Conservation (phyloP, 441 rosid species). For the Adansonia grandidieri region DNA sequence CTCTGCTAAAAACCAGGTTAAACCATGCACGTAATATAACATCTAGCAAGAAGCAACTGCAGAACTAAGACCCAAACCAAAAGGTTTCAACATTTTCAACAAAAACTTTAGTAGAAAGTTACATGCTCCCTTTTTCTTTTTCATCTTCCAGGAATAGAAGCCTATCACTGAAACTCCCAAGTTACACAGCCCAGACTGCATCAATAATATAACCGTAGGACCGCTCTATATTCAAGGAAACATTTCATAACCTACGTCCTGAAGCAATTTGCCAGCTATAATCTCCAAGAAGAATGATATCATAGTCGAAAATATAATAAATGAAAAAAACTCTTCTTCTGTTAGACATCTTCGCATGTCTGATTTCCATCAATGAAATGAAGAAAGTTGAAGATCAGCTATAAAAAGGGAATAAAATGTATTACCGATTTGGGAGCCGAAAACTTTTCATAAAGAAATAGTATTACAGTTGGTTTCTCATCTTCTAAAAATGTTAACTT, state of each 20-base stretch:
- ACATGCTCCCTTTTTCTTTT: background rate
- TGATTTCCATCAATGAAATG: background rate
- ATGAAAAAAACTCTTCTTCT: background rate
- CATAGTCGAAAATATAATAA: background rate
- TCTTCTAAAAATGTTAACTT: background rate
- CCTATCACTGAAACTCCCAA: background rate
- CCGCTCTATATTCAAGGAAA: background rate
- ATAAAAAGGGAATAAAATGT: background rate
- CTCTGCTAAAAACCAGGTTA: slow-evolving; percentile 44
- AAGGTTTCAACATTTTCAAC: slow-evolving; percentile 8
- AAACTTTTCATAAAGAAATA: background rate
- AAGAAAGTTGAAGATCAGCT: background rate
- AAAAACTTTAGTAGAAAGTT: background rate
- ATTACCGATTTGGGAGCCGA: background rate
- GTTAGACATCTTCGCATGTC: background rate
- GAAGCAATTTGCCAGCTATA: background rate
- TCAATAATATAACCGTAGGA: background rate
- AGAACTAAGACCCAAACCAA: background rate
- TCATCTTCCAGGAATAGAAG: background rate
- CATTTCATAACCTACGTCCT: background rate
- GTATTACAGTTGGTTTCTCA: background rate
- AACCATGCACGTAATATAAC: slow-evolving; percentile 25
- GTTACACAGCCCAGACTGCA: background rate
- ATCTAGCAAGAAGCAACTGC: background rate
- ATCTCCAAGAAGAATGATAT: slow-evolving; percentile 11